Evolutionary conservation across 768 basidiomycete genomes (phyloP).

Genomic region (Serendipita sp.): DNA sequence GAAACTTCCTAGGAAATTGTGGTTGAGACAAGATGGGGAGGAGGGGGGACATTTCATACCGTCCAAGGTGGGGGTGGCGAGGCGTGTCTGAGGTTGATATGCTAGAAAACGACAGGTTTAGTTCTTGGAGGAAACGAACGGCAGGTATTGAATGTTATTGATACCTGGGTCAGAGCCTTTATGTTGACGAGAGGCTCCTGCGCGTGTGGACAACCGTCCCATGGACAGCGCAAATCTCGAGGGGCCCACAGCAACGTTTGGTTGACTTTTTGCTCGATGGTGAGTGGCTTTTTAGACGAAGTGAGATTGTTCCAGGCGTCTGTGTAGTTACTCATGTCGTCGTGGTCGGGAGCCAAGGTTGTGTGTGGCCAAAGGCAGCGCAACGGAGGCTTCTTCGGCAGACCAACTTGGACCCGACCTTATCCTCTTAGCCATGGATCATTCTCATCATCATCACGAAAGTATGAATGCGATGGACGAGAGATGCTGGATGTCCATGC

Average conservation of each 20-base stretch:
- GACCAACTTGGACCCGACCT: conserved; percentile 1
- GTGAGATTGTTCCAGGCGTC: neutral
- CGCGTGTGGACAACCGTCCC: neutral
- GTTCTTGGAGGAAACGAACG: no score
- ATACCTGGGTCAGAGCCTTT: neutral
- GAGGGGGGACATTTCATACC: neutral
- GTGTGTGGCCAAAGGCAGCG: neutral
- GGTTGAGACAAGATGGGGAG: neutral
- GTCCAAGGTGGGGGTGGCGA: neutral
- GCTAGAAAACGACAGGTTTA: neutral
- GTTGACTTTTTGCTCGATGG: neutral
- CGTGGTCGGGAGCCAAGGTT: no score
- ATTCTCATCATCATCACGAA: conserved; percentile 8
- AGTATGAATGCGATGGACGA: neutral
- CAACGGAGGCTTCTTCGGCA: no score
- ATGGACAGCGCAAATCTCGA: neutral
- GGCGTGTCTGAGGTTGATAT: neutral
- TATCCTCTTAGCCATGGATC: conserved; percentile 8
- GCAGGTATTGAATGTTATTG: no score
- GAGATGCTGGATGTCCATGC: conserved; percentile 62
- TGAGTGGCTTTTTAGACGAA: neutral
- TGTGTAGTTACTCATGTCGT: neutral
- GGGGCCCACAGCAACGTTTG: neutral
- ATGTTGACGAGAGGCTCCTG: neutral
- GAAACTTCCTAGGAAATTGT: neutral